Evolutionary conservation across 2,329 filamentous ascomycete genomes (phyloP).

Genomic region (Ceratocystis destructans): DNA sequence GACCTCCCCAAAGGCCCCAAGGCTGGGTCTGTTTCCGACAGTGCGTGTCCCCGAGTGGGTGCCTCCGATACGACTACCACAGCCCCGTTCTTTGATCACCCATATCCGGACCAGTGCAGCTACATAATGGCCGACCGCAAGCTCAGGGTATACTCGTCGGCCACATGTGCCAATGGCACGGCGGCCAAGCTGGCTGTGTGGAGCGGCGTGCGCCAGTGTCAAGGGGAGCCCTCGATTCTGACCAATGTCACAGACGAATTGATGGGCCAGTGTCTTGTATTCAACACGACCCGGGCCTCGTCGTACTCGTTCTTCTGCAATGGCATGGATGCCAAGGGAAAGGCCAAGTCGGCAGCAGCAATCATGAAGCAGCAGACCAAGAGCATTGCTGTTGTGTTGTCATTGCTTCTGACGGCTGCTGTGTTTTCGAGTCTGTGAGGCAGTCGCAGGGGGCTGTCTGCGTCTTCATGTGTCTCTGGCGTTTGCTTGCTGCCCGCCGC

Average conservation of each 20-base stretch:
- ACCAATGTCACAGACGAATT: constrained; percentile 31
- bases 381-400: constrained; percentile 10
- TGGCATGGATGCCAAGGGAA: constrained; percentile 16
- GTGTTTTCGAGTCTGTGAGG: constrained; percentile 16
- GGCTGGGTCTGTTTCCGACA: constrained; percentile 18
- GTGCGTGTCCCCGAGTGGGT: constrained; percentile 16
- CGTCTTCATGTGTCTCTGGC: background rate
- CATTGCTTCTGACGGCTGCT: constrained; percentile 14
- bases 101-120: constrained; percentile 18
- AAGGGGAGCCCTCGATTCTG: constrained; percentile 58
- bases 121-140: constrained; percentile 18
- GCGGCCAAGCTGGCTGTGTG: constrained; percentile 23
- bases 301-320: constrained; percentile 19
- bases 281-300: constrained; percentile 16
- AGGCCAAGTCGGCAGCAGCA: constrained; percentile 14
- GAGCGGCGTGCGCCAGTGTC: constrained; percentile 50
- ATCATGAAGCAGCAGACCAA: constrained; percentile 15
- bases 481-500: background rate
- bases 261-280: constrained; percentile 16
- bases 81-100: constrained; percentile 19
- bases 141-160: constrained; percentile 17
- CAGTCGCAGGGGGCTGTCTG: background rate
- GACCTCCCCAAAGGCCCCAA: constrained; percentile 16
- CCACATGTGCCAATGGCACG: constrained; percentile 19
- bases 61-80: background rate